Conservation (phyloP, 2,329 filamentous ascomycete genomes). For the Sporothrix globosa region DNA sequence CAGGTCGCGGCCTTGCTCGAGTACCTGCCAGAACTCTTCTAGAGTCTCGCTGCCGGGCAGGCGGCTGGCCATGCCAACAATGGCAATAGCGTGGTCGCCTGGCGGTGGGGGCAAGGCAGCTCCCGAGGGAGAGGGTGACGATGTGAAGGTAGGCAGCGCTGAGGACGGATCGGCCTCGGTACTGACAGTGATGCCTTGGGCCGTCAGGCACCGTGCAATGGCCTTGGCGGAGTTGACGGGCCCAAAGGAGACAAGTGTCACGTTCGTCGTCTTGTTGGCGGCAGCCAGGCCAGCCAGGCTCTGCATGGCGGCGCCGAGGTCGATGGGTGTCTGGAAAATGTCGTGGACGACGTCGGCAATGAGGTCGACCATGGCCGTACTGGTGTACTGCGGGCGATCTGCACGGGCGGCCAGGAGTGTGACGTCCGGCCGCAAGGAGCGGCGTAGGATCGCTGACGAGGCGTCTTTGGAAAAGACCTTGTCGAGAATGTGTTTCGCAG, state of each 20-base stretch:
- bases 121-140: slow-evolving; percentile 38
- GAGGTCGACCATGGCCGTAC: not conserved
- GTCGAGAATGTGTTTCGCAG: not conserved
- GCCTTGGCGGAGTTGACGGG: slow-evolving; percentile 14
- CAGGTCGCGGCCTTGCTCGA: slow-evolving; percentile 76
- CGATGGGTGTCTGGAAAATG: slow-evolving; percentile 17
- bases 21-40: slow-evolving; percentile 74
- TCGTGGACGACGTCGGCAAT: slow-evolving; percentile 1
- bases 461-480: not conserved
- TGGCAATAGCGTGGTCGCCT: slow-evolving; percentile 59
- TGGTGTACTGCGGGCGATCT: not conserved
- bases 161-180: not conserved
- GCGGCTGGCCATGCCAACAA: slow-evolving; percentile 79
- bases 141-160: not conserved
- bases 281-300: not conserved
- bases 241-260: slow-evolving; percentile 9
- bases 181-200: not conserved
- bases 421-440: not conserved
- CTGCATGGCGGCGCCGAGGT: not conserved
- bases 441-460: not conserved
- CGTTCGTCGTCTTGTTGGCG: not conserved
- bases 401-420: not conserved
- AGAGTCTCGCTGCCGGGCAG: slow-evolving; percentile 75
- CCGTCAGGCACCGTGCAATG: not conserved
- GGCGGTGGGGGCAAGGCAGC: slow-evolving; percentile 54